Evolutionary conservation across 345 rosid genomes (phyloP).

Genomic region (Euphorbia tirucalli): DNA sequence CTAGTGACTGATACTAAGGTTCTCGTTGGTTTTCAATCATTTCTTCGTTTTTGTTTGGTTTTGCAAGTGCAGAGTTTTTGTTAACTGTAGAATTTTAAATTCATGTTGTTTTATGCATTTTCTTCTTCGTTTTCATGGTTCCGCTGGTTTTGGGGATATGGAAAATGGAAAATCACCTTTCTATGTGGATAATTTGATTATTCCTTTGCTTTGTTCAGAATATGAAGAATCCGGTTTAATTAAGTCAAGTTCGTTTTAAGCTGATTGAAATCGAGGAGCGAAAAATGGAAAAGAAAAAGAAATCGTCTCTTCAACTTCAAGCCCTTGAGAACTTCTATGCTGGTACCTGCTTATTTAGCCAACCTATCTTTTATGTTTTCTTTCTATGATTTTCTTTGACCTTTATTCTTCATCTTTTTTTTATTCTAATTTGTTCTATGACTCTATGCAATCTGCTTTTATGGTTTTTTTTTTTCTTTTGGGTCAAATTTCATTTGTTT

Average conservation of each 20-base stretch:
- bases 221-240: conserved; percentile 4
- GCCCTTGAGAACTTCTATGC: conserved; percentile 65
- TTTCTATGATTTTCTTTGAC: background rate
- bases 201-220: conserved; percentile 13
- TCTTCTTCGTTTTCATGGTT: background rate
- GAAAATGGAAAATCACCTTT: background rate
- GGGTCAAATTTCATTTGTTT: background rate
- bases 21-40: background rate
- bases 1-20: background rate
- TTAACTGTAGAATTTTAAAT: background rate
- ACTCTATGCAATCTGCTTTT: too few relatives aligned
- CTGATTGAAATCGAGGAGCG: background rate
- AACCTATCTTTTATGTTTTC: background rate
- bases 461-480: background rate
- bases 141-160: too few relatives aligned
- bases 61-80: background rate
- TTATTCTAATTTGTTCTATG: background rate
- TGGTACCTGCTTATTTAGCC: conserved; percentile 30
- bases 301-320: conserved; percentile 65
- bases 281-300: conserved; percentile 55
- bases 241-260: background rate
- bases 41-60: background rate
- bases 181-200: background rate
- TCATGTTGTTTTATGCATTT: background rate
- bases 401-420: background rate